Base-by-base conservation (phyloP, 768 basidiomycete genomes). In the Suillus clintonianus region DNA sequence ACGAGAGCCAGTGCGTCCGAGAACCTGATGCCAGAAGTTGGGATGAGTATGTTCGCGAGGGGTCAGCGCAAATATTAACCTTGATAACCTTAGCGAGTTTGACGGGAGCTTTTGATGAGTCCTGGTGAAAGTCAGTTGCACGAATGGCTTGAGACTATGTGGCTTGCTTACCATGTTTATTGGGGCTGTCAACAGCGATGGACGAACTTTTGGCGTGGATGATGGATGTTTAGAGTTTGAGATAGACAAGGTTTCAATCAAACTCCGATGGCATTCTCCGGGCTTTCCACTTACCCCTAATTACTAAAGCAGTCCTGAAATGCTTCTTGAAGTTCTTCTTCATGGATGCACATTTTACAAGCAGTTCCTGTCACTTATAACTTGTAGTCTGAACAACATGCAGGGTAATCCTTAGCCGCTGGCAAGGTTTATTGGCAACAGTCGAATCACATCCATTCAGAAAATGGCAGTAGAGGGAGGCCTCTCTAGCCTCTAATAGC, bases 31-130 rank as follows among this genome's bases (percentile, higher is more conserved):
- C 60, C 65, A 64, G 50, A 39, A 48, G 62, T 51, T 64, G 32
- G 9, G 47, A 32, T 45, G 50, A 59, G 22, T 22, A 47, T n/a
- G 27, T 19, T 53, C 45, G 24, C 3, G 3, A 24, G 27, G 41
- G 53, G 36, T 11, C 15, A 51, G n/a, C 15, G 47, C 32, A 30
- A 5, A 43, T 24, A 69, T 68, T 65, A 69, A 96, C 95, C 92
- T 95, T 97, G 84, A 92, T 89, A 70, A 97, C 95, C 86, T 92
- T 95, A 71, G 96, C 97, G 76, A 99, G 94, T 81, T 98, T 97
- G 75, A 97, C 96, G 71, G 93, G 90, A 67, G 88, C 85, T 89
- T 95, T 93, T 77, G 92, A 87, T 72, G 91, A 86, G 76, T 93
- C 92, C 92, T 93, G 2, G 3, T 13, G 0, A 39, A 6, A 47